phyloP scores from a whole-genome alignment of 2,329 filamentous ascomycete genomes.

The Escovopsis sp. region DNA sequence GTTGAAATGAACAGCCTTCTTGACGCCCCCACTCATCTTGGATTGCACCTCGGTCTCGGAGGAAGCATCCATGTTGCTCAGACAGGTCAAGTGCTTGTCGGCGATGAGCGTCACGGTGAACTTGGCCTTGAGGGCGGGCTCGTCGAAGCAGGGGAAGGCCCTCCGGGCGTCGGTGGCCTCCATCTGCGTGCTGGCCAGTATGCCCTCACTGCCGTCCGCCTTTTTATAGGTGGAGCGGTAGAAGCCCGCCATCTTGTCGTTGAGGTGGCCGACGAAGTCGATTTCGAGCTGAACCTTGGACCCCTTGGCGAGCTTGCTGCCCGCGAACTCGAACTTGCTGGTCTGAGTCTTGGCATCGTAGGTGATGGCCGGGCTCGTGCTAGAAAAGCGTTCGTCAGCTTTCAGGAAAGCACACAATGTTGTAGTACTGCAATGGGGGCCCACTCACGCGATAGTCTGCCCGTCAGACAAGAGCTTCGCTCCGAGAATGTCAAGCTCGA shows the following conservation, averaged over 20 bases:
- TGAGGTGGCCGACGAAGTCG: constrained; percentile 61
- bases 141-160: constrained; percentile 93
- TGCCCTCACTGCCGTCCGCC: constrained; percentile 60
- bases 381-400: constrained; percentile 2
- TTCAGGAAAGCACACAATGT: background rate
- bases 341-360: constrained; percentile 71
- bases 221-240: constrained; percentile 91
- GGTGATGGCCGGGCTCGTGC: constrained; percentile 32
- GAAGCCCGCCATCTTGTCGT: constrained; percentile 95
- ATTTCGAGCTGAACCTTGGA: constrained; percentile 52
- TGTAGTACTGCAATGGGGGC: background rate
- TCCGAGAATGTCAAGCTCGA: constrained; percentile 73
- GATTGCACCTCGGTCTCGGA: constrained; percentile 52
- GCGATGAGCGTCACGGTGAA: constrained; percentile 87
- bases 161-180: constrained; percentile 87
- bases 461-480: constrained; percentile 32
- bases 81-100: constrained; percentile 76
- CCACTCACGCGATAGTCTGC: constrained; percentile 29
- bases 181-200: constrained; percentile 88
- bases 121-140: constrained; percentile 82
- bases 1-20: constrained; percentile 77
- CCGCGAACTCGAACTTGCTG: constrained; percentile 65
- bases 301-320: constrained; percentile 52
- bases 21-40: constrained; percentile 29
- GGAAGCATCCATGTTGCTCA: constrained; percentile 94